A percentile compares a stretch with the other conserved stretches of the same genome.
phyloP scores from a whole-genome alignment of 257 asterid genomes.

The Solanum lycopersicoides region DNA sequence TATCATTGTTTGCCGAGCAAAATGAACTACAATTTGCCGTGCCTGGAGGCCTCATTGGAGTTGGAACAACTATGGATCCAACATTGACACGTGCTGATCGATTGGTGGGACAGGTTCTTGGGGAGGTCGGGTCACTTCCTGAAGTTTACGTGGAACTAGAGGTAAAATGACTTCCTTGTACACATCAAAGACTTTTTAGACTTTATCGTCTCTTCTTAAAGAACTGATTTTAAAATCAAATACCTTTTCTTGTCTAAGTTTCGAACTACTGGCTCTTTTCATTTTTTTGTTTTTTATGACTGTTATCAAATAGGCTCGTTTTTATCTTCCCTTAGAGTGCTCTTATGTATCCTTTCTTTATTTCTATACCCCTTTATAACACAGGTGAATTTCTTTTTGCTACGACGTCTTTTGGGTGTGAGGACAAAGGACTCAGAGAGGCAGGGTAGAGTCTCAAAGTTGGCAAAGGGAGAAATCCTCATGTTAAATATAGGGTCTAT shows the following conservation, averaged over 20 bases:
- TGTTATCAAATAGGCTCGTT: neutral
- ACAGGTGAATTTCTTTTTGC: constrained; percentile 91
- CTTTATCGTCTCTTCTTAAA: neutral
- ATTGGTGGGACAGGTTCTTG: constrained; percentile 97
- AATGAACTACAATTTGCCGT: constrained; percentile 93
- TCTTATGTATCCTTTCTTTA: neutral
- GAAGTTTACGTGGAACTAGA: constrained; percentile 78
- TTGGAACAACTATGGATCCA: constrained; percentile 97
- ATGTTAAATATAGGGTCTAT: constrained; percentile 96
- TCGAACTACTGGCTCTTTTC: neutral
- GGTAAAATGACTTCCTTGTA: constrained; percentile 32
- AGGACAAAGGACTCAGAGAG: constrained; percentile 88
- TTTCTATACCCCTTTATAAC: neutral
- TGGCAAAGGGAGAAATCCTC: constrained; percentile 78
- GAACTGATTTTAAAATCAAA: neutral
- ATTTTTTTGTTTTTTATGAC: neutral
- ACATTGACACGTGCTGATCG: constrained; percentile 98
- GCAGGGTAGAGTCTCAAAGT: constrained; percentile 85
- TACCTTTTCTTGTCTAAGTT: neutral
- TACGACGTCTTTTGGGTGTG: constrained; percentile 77
- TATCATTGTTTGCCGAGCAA: constrained; percentile 85
- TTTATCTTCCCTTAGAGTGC: neutral
- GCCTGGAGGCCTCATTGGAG: constrained; percentile 98
- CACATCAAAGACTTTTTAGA: neutral
- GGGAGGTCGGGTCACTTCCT: constrained; percentile 95